Evolutionary conservation across 176 grass and related monocot genomes (phyloP).

Genomic region (Phyllostachys edulis): DNA sequence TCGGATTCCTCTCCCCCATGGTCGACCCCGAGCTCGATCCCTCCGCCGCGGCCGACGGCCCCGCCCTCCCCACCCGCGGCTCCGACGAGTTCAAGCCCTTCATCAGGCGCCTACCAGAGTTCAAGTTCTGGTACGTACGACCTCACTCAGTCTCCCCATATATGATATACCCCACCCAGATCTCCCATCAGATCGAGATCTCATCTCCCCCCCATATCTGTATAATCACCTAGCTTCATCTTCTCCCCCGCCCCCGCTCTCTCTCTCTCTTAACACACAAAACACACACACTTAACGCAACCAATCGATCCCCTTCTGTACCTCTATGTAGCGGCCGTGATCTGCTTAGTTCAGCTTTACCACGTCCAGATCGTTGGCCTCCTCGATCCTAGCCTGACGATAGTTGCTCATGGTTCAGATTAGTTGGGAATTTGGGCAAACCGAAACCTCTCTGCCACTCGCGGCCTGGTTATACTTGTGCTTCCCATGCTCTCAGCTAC

Average conservation of each 20-base stretch:
- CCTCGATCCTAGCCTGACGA: not conserved
- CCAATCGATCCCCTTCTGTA: not conserved
- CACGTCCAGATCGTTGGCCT: not conserved
- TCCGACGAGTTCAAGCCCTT: slow-evolving; percentile 97
- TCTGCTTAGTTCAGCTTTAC: not conserved
- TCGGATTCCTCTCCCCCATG: slow-evolving; percentile 77
- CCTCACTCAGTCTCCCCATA: too few species aligned
- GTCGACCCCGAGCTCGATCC: slow-evolving; percentile 80
- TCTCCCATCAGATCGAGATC: slow-evolving; percentile 38
- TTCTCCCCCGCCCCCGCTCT: too few species aligned
- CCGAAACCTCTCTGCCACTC: not conserved
- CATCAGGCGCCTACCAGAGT: slow-evolving; percentile 89
- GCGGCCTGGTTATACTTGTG: not conserved
- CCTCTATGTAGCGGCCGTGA: not conserved
- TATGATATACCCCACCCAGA: not conserved
- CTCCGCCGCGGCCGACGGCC: slow-evolving; percentile 52
- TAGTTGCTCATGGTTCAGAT: not conserved
- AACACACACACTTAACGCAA: too few species aligned
- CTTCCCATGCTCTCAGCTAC: not conserved
- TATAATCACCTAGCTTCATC: not conserved
- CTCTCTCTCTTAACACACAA: too few species aligned
- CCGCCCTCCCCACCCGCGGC: slow-evolving; percentile 66
- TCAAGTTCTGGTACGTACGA: slow-evolving; percentile 80
- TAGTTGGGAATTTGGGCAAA: not conserved
- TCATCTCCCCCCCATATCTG: slow-evolving; percentile 12